Conservation (phyloP, 2,329 filamentous ascomycete species). For the Fusarium sp. region DNA sequence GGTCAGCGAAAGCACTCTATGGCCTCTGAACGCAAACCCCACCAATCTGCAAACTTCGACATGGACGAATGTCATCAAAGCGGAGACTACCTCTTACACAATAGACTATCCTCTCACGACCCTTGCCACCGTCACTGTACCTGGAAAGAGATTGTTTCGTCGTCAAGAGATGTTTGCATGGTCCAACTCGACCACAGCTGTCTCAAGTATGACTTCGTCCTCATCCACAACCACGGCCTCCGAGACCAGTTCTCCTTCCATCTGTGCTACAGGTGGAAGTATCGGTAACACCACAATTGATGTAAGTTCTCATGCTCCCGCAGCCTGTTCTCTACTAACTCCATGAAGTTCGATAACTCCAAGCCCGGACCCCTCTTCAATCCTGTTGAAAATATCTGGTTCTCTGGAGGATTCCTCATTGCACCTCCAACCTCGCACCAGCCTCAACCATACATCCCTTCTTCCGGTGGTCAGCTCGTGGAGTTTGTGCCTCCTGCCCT, state of each 20-base stretch:
- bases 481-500: slow-evolving; percentile 58
- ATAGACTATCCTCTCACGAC: slow-evolving; percentile 57
- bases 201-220: slow-evolving; percentile 19
- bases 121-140: slow-evolving; percentile 52
- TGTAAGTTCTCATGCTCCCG: slow-evolving; percentile 48
- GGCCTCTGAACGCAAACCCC: slow-evolving; percentile 42
- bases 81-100: slow-evolving; percentile 58
- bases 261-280: slow-evolving; percentile 51
- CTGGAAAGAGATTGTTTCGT: slow-evolving; percentile 47
- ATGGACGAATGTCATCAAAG: slow-evolving; percentile 57
- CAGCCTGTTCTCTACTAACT: slow-evolving; percentile 28
- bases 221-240: slow-evolving; percentile 16
- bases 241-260: slow-evolving; percentile 33
- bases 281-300: slow-evolving; percentile 57
- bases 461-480: slow-evolving; percentile 57
- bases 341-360: slow-evolving; percentile 54
- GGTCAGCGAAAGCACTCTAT: slow-evolving; percentile 43
- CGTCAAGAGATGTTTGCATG: slow-evolving; percentile 52
- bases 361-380: slow-evolving; percentile 57
- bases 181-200: slow-evolving; percentile 51
- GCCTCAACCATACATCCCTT: slow-evolving; percentile 53
- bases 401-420: slow-evolving; percentile 58
- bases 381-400: slow-evolving; percentile 57
- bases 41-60: slow-evolving; percentile 54
- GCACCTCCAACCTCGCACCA: slow-evolving; percentile 53